Conservation (phyloP, 208 protist species). For the Spongospora subterranea region DNA sequence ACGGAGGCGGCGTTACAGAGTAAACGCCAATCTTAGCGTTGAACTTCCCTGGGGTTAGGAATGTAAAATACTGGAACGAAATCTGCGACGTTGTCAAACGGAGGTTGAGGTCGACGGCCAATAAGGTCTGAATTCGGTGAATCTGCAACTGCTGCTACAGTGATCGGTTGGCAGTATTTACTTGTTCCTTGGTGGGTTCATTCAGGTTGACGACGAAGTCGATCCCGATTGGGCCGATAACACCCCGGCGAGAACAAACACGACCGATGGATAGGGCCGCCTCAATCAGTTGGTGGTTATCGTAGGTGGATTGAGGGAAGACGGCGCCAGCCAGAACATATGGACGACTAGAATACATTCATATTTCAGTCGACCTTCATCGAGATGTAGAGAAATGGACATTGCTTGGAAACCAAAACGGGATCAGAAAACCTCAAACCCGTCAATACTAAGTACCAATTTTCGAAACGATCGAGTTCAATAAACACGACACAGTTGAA, state of each 20-base stretch:
- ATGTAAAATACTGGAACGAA: constrained; percentile 61
- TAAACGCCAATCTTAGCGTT: constrained; percentile 40
- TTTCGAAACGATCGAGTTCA: too few relatives aligned
- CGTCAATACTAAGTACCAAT: too few relatives aligned
- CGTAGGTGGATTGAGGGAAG: constrained; percentile 55
- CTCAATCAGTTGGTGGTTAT: neutral
- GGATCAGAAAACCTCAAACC: too few relatives aligned
- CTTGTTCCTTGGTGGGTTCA: neutral
- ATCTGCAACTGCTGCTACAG: neutral
- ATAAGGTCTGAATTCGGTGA: constrained; percentile 6
- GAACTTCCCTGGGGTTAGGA: constrained; percentile 47
- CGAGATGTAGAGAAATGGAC: too few relatives aligned
- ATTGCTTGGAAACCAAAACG: too few relatives aligned
- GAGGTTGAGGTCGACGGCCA: constrained; percentile 64
- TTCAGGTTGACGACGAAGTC: constrained; percentile 59
- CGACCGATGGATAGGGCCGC: constrained; percentile 40
- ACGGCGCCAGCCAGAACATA: constrained; percentile 57
- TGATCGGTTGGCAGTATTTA: neutral
- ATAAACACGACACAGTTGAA: too few relatives aligned
- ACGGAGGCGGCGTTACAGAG: neutral
- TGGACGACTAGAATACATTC: neutral
- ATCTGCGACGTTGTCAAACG: constrained; percentile 53
- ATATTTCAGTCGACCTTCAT: too few relatives aligned
- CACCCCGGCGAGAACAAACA: neutral
- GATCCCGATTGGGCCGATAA: constrained; percentile 63